phyloP scores from a whole-genome alignment of 192 early-diverging fungal genomes.

The Linnemannia schmuckeri region DNA sequence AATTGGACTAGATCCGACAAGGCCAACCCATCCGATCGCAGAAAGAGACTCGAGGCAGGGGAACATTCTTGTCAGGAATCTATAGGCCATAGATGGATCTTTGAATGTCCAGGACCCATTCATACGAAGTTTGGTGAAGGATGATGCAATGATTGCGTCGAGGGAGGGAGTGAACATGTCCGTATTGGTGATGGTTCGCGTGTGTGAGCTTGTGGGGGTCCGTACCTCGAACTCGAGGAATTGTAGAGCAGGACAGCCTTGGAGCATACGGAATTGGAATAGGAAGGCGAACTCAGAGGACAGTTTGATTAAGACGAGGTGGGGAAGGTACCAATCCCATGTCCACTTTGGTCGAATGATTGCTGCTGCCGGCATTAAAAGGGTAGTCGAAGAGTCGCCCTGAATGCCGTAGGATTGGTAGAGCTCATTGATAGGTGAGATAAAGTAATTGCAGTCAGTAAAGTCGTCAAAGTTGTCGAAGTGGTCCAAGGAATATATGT shows the following conservation, averaged over 20 bases:
- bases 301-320: neutral
- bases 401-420: neutral
- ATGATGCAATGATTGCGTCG: neutral
- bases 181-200: neutral
- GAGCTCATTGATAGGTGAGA: neutral
- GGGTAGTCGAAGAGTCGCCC: neutral
- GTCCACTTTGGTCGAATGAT: neutral
- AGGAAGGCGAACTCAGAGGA: neutral
- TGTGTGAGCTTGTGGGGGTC: neutral
- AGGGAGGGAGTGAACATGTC: neutral
- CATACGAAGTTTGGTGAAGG: neutral
- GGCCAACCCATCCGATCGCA: neutral
- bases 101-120: neutral
- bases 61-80: neutral
- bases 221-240: neutral
- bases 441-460: neutral
- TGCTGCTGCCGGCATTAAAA: neutral
- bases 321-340: neutral
- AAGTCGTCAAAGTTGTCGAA: neutral
- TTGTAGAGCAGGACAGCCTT: neutral
- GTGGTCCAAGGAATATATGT: neutral
- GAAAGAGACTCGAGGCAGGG: neutral
- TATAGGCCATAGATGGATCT: too few relatives aligned
- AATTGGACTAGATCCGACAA: neutral
- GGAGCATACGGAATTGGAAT: conserved; percentile 1